A percentile compares a stretch with the other conserved stretches of the same genome.
Evolutionary conservation across 2,329 filamentous ascomycete species (phyloP).

Genomic region (Torrubiellomyces zombiae): DNA sequence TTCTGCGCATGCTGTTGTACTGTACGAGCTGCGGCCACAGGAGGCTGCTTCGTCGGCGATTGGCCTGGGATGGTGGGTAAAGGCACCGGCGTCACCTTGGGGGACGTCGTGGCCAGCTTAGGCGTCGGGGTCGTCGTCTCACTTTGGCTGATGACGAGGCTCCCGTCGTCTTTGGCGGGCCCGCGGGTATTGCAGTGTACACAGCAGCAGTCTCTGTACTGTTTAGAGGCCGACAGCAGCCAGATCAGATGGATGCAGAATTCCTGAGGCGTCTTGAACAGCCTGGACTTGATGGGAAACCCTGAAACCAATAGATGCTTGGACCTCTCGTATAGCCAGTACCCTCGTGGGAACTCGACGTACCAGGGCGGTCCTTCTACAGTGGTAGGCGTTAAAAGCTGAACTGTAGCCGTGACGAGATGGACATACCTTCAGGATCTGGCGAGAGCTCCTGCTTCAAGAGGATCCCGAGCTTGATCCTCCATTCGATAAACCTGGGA

Average conservation of each 20-base stretch:
- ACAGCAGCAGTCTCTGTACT: constrained; percentile 33
- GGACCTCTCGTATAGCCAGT: constrained; percentile 30
- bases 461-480: constrained; percentile 26
- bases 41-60: constrained; percentile 15
- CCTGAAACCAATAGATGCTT: constrained; percentile 33
- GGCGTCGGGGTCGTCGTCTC: constrained; percentile 6
- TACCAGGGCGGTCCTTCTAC: constrained; percentile 27
- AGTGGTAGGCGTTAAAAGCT: constrained; percentile 1
- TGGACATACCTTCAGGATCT: constrained; percentile 21
- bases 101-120: constrained; percentile 2
- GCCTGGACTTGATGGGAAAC: constrained; percentile 28
- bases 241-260: constrained; percentile 35
- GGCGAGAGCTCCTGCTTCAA: constrained; percentile 27
- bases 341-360: constrained; percentile 26
- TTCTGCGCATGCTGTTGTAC: constrained; percentile 6
- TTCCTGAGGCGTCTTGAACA: constrained; percentile 35
- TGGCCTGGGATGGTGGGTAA: constrained; percentile 18
- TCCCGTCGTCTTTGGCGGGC: constrained; percentile 14
- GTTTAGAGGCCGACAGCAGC: constrained; percentile 29
- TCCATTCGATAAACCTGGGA: constrained; percentile 26
- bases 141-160: constrained; percentile 6
- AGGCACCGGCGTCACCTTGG: constrained; percentile 20
- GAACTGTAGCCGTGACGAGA: too few relatives aligned
- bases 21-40: constrained; percentile 1
- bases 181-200: constrained; percentile 26